Evolutionary conservation across 495 filamentous ascomycete genomes (phyloP).

Genomic region (Talaromyces liani): DNA sequence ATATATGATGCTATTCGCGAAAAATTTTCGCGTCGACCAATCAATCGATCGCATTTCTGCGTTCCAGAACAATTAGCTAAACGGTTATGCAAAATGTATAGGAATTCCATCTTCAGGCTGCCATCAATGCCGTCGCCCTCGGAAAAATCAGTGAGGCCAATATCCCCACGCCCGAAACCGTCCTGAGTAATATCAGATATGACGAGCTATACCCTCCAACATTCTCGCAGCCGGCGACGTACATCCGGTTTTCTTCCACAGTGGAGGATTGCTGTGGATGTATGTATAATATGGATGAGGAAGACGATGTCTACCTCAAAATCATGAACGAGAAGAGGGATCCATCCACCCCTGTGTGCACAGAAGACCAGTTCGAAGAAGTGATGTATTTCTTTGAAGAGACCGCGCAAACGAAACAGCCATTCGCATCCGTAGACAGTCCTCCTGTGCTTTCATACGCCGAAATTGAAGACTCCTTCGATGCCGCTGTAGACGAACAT

Average conservation of each 20-base stretch:
- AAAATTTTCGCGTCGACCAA: constrained; percentile 18
- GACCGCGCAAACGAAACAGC: constrained; percentile 70
- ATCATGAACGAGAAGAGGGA: constrained; percentile 71
- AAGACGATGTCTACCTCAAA: constrained; percentile 80
- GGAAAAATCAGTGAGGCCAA: constrained; percentile 66
- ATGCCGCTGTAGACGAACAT: constrained; percentile 58
- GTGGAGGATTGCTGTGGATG: constrained; percentile 88
- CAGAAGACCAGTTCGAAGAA: constrained; percentile 85
- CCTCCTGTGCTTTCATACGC: constrained; percentile 73
- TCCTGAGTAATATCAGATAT: constrained; percentile 69
- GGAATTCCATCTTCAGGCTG: constrained; percentile 98
- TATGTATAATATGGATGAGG: constrained; percentile 86
- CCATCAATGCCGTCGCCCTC: constrained; percentile 69
- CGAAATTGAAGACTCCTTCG: constrained; percentile 71
- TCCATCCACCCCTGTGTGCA: constrained; percentile 52
- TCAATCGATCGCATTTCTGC: background rate
- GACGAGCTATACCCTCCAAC: constrained; percentile 72
- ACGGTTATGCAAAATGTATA: constrained; percentile 27
- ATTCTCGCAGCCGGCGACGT: constrained; percentile 79
- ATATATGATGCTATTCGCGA: constrained; percentile 10
- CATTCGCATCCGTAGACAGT: constrained; percentile 78
- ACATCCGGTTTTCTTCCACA: constrained; percentile 96
- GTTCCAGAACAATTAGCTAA: background rate
- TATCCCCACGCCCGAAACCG: constrained; percentile 83
- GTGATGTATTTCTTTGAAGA: constrained; percentile 94